A percentile compares a stretch with the other conserved stretches of the same genome.
Evolutionary conservation across 345 rosid genomes (phyloP).

Genomic region (Rhizophora apiculata): DNA sequence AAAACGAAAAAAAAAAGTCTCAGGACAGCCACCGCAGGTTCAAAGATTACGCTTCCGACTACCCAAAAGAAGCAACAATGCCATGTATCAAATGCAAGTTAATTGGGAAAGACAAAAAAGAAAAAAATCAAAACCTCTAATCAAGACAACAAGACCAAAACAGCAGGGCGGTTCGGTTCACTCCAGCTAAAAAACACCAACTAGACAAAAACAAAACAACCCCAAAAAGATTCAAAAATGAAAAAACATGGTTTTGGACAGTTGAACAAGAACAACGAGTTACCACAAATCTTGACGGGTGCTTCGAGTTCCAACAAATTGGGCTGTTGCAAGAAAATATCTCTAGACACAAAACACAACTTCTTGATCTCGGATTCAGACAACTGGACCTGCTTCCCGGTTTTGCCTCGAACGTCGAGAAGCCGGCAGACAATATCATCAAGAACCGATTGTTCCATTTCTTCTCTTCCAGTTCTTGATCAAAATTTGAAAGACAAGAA

Average conservation of each 20-base stretch:
- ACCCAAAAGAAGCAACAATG: too few species aligned
- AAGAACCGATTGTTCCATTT: conserved; percentile 54
- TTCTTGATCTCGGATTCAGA: conserved; percentile 72
- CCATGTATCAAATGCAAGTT: too few species aligned
- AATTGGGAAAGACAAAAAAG: too few species aligned
- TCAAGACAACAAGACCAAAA: too few species aligned
- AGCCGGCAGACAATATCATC: conserved; percentile 65
- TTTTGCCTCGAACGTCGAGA: conserved; percentile 53
- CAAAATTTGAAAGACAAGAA: neutral
- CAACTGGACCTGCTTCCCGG: conserved; percentile 70
- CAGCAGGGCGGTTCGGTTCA: too few species aligned
- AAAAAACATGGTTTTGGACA: neutral
- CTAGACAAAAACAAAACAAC: neutral
- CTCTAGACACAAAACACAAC: conserved; percentile 52
- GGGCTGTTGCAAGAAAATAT: conserved; percentile 65
- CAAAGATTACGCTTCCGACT: too few species aligned
- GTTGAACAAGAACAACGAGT: neutral
- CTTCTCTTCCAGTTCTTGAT: neutral
- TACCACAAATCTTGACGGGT: conserved; percentile 80
- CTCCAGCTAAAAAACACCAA: too few species aligned
- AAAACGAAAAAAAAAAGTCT: too few species aligned
- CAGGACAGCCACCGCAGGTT: too few species aligned
- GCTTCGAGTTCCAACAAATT: conserved; percentile 76
- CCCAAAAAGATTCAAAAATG: neutral
- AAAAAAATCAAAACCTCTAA: too few species aligned